Conservation (phyloP, 495 filamentous ascomycete species). For the Recurvomyces mirabilis region DNA sequence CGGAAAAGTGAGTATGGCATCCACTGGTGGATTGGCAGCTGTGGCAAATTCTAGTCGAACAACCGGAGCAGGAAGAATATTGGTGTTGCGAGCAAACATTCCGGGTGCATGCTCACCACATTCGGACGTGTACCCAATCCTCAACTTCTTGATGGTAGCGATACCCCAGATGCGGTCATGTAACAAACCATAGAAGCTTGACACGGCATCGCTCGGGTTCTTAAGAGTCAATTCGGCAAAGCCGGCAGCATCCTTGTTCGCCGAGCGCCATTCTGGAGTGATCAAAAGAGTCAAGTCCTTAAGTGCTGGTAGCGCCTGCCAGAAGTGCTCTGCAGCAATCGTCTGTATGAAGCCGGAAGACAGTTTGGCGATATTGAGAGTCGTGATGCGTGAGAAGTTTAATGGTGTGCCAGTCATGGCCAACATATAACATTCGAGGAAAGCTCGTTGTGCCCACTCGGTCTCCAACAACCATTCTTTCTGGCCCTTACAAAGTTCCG, state of each 20-base stretch:
- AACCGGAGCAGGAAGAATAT: constrained; percentile 44
- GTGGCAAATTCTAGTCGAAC: constrained; percentile 5
- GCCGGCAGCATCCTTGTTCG: constrained; percentile 32
- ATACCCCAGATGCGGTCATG: constrained; percentile 29
- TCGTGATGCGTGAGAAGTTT: constrained; percentile 34
- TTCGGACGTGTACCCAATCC: constrained; percentile 44
- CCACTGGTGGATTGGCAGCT: neutral
- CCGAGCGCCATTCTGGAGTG: constrained; percentile 44
- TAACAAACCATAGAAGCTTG: constrained; percentile 36
- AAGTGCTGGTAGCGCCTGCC: constrained; percentile 37
- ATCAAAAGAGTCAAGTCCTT: constrained; percentile 36
- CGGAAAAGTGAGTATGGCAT: constrained; percentile 20
- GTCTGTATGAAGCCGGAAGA: constrained; percentile 37
- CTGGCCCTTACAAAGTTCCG: constrained; percentile 39
- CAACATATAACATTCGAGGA: constrained; percentile 45
- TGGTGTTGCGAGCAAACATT: constrained; percentile 38
- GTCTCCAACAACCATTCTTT: constrained; percentile 47
- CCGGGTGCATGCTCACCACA: constrained; percentile 48
- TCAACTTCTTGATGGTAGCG: constrained; percentile 37
- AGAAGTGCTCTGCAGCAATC: constrained; percentile 40
- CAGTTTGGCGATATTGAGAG: constrained; percentile 41
- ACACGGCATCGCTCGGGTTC: constrained; percentile 34
- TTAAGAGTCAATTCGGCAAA: constrained; percentile 31
- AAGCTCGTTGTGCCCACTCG: constrained; percentile 46
- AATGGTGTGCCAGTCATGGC: constrained; percentile 39